These are phyloP conservation scores for Exutisphaerella laricina DNA, from an alignment of 2,329 filamentous ascomycete genomes.

Conservation along the genomic window DNA sequence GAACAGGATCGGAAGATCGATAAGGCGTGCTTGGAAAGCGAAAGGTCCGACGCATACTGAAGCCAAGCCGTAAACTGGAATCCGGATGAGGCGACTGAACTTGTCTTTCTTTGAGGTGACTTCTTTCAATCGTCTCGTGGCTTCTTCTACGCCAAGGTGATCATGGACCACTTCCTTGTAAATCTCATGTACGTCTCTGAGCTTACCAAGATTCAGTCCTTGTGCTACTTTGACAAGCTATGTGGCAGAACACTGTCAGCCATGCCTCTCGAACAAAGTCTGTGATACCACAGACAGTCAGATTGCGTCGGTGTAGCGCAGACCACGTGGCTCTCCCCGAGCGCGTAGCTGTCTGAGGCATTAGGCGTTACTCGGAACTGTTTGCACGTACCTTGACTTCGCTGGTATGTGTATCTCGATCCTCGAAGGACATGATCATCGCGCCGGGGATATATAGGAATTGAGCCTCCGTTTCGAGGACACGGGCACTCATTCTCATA, in stretches of 20 bases:
- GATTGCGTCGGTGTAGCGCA: too few species aligned
- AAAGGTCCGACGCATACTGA: conserved; percentile 74
- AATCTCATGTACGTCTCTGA: conserved; percentile 67
- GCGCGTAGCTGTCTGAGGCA: too few species aligned
- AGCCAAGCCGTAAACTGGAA: conserved; percentile 68
- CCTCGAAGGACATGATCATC: conserved; percentile 89
- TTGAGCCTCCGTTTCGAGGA: conserved; percentile 80
- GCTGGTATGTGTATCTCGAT: conserved; percentile 64
- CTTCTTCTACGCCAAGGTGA: conserved; percentile 63
- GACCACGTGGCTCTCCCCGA: too few species aligned
- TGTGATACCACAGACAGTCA: too few species aligned
- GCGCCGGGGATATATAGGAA: conserved; percentile 89
- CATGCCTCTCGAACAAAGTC: too few species aligned
- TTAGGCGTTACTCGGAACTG: too few species aligned
- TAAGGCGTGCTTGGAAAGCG: conserved; percentile 67
- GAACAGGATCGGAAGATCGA: conserved; percentile 73
- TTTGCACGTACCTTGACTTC: too few species aligned
- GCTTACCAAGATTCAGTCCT: conserved; percentile 65
- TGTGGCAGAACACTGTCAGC: too few species aligned
- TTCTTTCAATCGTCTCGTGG: conserved; percentile 55
- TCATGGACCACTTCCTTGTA: conserved; percentile 78
- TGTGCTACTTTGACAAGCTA: conserved; percentile 61
- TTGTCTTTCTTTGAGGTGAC: conserved; percentile 56
- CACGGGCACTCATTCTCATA: conserved; percentile 77
- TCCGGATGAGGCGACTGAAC: conserved; percentile 44